Percentiles rank a stretch among this genome's conserved stretches.
These are phyloP conservation scores for Eutrema japonicum DNA, from an alignment of 345 rosid species.

Conservation along the genomic window DNA sequence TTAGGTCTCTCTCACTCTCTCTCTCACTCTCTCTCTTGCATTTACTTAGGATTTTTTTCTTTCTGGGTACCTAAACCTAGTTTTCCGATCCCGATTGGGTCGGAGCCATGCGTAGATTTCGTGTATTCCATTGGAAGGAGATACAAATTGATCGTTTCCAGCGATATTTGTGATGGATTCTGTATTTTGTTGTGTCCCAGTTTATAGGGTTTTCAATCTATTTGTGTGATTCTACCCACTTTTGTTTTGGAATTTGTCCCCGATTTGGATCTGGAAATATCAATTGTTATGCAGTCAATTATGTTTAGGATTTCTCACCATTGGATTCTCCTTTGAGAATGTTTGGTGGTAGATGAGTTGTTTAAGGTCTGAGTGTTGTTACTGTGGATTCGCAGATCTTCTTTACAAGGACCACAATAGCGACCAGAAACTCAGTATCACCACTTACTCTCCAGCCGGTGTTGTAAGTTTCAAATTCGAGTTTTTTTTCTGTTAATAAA, in stretches of 20 bases:
- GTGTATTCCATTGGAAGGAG: background rate
- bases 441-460: slow-evolving; percentile 75
- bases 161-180: background rate
- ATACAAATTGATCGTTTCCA: background rate
- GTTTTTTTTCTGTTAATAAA: background rate
- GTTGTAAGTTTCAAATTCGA: slow-evolving; percentile 55
- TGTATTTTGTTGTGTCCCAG: background rate
- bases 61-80: background rate
- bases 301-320: background rate
- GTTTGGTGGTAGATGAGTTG: background rate
- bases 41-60: background rate
- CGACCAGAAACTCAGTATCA: slow-evolving; percentile 89
- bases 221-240: background rate
- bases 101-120: background rate
- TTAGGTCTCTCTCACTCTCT: no score
- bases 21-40: no score
- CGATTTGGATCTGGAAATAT: slow-evolving; percentile 19
- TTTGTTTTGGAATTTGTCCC: background rate
- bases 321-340: background rate
- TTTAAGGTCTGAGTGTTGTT: slow-evolving; percentile 17
- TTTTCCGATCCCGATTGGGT: background rate
- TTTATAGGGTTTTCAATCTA: background rate
- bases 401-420: slow-evolving; percentile 83
- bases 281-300: background rate
- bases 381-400: slow-evolving; percentile 60